Percentiles rank a stretch among this genome's conserved stretches.
phyloP scores from a whole-genome alignment of 2,329 filamentous ascomycete species.

The Pseudohalonectria lignicola region DNA sequence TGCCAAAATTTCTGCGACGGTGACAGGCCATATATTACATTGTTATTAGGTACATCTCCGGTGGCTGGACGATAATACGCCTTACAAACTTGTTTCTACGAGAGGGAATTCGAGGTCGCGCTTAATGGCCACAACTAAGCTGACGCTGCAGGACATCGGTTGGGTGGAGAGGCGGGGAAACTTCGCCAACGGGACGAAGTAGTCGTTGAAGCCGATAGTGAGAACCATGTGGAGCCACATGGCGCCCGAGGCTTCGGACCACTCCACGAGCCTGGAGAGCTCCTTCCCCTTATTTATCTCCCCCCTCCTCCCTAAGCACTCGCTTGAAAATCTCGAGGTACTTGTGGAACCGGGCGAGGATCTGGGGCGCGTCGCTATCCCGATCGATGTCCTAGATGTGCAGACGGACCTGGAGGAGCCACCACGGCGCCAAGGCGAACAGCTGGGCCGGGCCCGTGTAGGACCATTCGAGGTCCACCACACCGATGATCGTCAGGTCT shows the following conservation, averaged over 20 bases:
- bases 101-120: too few species aligned
- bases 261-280: constrained; percentile 19
- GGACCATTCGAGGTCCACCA: constrained; percentile 24
- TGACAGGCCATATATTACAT: too few species aligned
- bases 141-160: too few species aligned
- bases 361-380: too few species aligned
- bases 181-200: background rate
- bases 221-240: constrained; percentile 22
- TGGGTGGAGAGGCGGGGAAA: too few species aligned
- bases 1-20: too few species aligned
- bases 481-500: constrained; percentile 20
- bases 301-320: constrained; percentile 18
- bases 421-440: constrained; percentile 7
- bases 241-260: constrained; percentile 19
- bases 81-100: too few species aligned
- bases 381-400: constrained; percentile 7
- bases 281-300: too few species aligned
- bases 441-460: constrained; percentile 23
- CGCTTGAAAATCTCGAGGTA: constrained; percentile 17
- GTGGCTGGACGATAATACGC: too few species aligned
- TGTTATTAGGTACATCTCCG: too few species aligned
- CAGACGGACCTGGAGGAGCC: constrained; percentile 1
- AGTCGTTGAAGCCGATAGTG: background rate
- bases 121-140: too few species aligned
- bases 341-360: too few species aligned